These are phyloP conservation scores for Asterochloris sp. DNA, from an alignment of 139 green algal species.

Conservation along the genomic window DNA sequence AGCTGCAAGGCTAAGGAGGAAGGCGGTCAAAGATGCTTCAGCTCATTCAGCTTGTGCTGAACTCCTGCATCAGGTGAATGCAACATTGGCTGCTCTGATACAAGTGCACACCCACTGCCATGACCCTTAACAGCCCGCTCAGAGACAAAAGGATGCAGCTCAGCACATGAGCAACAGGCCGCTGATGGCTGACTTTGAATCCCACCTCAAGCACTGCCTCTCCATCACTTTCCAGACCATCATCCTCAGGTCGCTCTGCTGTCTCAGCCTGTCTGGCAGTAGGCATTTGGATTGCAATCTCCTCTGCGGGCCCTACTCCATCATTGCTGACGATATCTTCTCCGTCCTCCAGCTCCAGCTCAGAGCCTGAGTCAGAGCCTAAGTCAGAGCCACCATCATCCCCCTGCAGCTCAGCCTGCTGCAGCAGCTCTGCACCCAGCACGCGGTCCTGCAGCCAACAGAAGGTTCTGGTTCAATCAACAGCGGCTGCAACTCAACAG, in stretches of 20 bases:
- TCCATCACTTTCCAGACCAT: not conserved
- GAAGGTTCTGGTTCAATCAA: too few relatives aligned
- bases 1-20: too few relatives aligned
- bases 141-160: too few relatives aligned
- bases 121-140: too few relatives aligned
- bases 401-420: slow-evolving; percentile 47
- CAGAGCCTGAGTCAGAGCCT: slow-evolving; percentile 8
- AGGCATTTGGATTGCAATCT: not conserved
- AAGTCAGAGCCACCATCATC: slow-evolving; percentile 16
- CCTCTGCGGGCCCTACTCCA: not conserved
- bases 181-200: too few relatives aligned
- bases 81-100: too few relatives aligned
- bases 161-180: too few relatives aligned
- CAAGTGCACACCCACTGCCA: too few relatives aligned
- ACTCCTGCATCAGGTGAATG: too few relatives aligned
- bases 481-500: too few relatives aligned
- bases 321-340: not conserved
- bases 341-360: not conserved
- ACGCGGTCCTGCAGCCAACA: slow-evolving; percentile 35
- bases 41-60: too few relatives aligned
- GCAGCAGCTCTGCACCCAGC: slow-evolving; percentile 83
- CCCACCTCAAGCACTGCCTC: not conserved
- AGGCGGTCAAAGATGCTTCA: too few relatives aligned
- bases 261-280: not conserved
- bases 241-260: not conserved